Evolutionary conservation across 2,329 filamentous ascomycete genomes (phyloP), one percentile per base, ranked within the genome.

Genomic region (Calcarisporium arbuscula): DNA sequence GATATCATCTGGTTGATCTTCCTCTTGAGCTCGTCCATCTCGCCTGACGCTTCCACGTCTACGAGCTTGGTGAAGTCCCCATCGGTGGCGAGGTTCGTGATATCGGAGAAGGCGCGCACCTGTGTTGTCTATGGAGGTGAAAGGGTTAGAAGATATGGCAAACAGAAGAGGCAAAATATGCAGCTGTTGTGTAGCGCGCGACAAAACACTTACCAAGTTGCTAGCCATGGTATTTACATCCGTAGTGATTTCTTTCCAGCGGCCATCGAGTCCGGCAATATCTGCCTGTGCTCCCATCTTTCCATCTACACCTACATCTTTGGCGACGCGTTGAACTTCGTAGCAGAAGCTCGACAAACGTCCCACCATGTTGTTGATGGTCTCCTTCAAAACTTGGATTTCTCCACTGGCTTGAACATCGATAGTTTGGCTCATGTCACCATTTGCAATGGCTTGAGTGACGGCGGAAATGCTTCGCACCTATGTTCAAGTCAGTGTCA

Each of bases 1-100:
- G 85, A 92, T 34, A 96, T 89, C 92, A 98, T 98, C 67, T 94
- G 86, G 58, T 96, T 98, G 73, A 98, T 96, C 71, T 96, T 96
- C 52, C 89, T 81, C 65, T 98, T 98, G 50, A 98, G 72, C 60
- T 96, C 90, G 61, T 96, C 92, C 92, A 98, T 96, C 62, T 98
- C 92, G 44, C 92, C 92, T 10, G 90, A 95, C 15, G 92, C 92
- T 59, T 95, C 89, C 14, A 98, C 90, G 30, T 92, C 94, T 57
- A 98, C 90, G 38, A 94, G 79, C 57, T 95, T 94, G 17, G 87
- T 94, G 59, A 96, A 96, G 61, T 98, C 90, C 44, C 92, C 92
- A 56, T 95, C 89, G 39, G 90, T 95, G 19, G 92, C 92, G 23
- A 92, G 80, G 58, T 95, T 94, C n/a, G 90, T 95, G 51, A 98